These are phyloP conservation scores for Colletotrichum agaves DNA, from an alignment of 2,329 filamentous ascomycete genomes.

Conservation along the genomic window DNA sequence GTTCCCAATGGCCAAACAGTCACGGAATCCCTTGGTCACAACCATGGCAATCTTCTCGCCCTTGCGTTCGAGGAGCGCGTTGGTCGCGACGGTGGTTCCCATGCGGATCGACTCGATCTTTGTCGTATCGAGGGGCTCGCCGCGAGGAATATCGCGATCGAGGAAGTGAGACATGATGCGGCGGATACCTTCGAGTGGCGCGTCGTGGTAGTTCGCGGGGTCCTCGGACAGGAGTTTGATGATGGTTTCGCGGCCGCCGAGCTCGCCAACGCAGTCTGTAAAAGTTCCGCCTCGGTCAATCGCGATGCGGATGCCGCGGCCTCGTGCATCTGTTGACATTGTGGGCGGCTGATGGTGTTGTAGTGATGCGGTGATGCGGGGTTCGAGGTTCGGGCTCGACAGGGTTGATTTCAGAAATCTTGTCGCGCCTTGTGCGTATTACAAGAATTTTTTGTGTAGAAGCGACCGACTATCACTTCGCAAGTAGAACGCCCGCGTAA, in stretches of 20 bases:
- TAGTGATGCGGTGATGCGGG: background rate
- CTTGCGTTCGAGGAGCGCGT: conserved; percentile 89
- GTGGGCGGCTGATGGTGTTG: conserved; percentile 2
- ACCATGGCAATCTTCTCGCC: conserved; percentile 89
- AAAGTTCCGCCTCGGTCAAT: conserved; percentile 89
- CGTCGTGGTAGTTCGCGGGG: conserved; percentile 89
- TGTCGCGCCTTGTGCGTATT: background rate
- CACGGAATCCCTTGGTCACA: conserved; percentile 87
- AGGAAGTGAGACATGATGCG: conserved; percentile 85
- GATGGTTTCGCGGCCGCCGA: conserved; percentile 80
- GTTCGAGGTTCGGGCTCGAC: background rate
- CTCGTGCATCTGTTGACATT: conserved; percentile 50
- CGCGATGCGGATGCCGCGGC: conserved; percentile 77
- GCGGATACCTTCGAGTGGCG: conserved; percentile 89
- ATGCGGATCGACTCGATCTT: conserved; percentile 92
- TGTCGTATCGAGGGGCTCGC: conserved; percentile 81
- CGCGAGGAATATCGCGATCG: conserved; percentile 79
- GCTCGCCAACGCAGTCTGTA: conserved; percentile 90
- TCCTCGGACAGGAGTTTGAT: conserved; percentile 93
- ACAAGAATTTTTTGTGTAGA: background rate
- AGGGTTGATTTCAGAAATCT: background rate
- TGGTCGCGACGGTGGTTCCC: conserved; percentile 95
- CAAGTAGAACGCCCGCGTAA: background rate
- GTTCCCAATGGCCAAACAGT: conserved; percentile 90
- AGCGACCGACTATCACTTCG: background rate